A percentile compares a stretch with the other conserved stretches of the same genome.
phyloP scores from a whole-genome alignment of 2,329 filamentous ascomycete genomes.

The Colletotrichum trifolii region DNA sequence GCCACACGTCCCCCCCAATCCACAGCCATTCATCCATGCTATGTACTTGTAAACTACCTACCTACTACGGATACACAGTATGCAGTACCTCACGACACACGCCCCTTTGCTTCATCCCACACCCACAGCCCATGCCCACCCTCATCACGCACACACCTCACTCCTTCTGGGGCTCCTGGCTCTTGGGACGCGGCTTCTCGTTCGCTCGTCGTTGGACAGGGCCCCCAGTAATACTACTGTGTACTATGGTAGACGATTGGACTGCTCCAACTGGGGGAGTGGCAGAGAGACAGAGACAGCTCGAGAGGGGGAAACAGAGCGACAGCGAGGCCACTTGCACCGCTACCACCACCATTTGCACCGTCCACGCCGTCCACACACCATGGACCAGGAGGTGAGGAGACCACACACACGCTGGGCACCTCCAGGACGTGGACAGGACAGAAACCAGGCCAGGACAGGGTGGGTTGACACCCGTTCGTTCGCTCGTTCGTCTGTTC shows the following conservation, averaged over 20 bases:
- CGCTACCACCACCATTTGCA: too few relatives aligned
- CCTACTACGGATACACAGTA: background rate
- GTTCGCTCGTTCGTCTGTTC: slow-evolving; percentile 31
- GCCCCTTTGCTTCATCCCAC: background rate
- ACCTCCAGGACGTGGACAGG: background rate
- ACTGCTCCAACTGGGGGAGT: background rate
- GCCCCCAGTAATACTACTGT: background rate
- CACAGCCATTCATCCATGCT: slow-evolving; percentile 10
- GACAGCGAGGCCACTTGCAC: too few relatives aligned
- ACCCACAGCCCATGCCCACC: slow-evolving; percentile 1
- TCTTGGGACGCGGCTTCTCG: slow-evolving; percentile 5
- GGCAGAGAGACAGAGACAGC: background rate
- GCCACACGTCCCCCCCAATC: background rate
- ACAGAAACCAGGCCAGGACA: slow-evolving; percentile 1
- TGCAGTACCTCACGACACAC: slow-evolving; percentile 1
- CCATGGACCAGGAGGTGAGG: background rate
- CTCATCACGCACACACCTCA: slow-evolving; percentile 17
- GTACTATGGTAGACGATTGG: background rate
- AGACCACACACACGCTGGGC: background rate
- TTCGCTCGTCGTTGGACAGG: slow-evolving; percentile 15
- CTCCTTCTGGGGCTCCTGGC: slow-evolving; percentile 22
- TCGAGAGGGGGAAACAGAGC: too few relatives aligned
- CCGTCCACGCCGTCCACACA: too few relatives aligned
- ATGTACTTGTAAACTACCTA: background rate
- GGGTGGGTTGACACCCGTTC: slow-evolving; percentile 34